A percentile compares a stretch with the other conserved stretches of the same genome.
phyloP scores from a whole-genome alignment of 2,329 filamentous ascomycete genomes.

The Endoconidiophora polonica region DNA sequence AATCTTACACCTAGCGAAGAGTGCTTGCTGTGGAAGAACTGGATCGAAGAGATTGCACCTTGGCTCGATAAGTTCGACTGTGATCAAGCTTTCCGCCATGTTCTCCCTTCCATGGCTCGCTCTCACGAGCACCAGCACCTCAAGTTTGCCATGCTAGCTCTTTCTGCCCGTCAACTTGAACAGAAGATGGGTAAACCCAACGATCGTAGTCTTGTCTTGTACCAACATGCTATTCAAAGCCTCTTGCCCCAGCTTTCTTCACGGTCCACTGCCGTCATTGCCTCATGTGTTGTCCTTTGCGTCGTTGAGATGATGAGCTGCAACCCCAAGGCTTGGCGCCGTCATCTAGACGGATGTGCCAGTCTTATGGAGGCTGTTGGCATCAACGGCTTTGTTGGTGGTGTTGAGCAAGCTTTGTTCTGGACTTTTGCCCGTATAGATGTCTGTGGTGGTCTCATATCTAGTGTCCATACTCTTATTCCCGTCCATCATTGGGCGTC shows the following conservation, averaged over 20 bases:
- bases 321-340: conserved; percentile 30
- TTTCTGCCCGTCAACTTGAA: conserved; percentile 35
- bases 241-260: conserved; percentile 31
- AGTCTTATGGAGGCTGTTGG: conserved; percentile 32
- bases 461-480: conserved; percentile 32
- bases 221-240: conserved; percentile 33
- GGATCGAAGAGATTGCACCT: conserved; percentile 25
- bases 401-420: conserved; percentile 33
- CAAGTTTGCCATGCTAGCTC: conserved; percentile 31
- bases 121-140: conserved; percentile 24
- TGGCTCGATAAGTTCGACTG: conserved; percentile 38
- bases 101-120: conserved; percentile 29
- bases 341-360: conserved; percentile 35
- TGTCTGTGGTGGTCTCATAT: conserved; percentile 35
- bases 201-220: conserved; percentile 25
- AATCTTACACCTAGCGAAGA: conserved; percentile 18
- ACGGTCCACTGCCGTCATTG: conserved; percentile 31
- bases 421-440: conserved; percentile 41
- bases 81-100: conserved; percentile 29
- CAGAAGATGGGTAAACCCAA: conserved; percentile 20
- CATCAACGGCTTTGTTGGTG: conserved; percentile 33
- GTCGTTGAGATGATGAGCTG: conserved; percentile 37
- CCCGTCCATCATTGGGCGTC: conserved; percentile 30
- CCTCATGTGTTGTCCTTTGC: conserved; percentile 35
- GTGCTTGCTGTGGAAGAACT: conserved; percentile 24